phyloP scores from a whole-genome alignment of 352 stramenopile species.

The Phytophthora foliorum region DNA sequence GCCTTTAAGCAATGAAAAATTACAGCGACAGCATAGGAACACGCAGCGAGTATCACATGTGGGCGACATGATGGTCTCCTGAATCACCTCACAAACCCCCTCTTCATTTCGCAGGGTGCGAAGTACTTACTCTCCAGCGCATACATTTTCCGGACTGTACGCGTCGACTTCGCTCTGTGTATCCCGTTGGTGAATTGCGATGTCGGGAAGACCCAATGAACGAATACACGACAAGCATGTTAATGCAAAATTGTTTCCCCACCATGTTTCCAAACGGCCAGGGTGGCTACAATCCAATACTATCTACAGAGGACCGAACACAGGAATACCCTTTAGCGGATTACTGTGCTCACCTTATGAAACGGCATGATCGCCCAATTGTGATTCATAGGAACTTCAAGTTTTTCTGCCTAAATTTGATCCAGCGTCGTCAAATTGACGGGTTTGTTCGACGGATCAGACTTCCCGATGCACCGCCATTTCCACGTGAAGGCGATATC shows the following conservation, averaged over 20 bases:
- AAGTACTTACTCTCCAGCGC: too few species aligned
- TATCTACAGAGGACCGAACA: background rate
- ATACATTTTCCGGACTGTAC: too few species aligned
- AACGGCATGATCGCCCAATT: constrained; percentile 17
- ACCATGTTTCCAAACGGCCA: constrained; percentile 13
- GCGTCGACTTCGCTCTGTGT: too few species aligned
- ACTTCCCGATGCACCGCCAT: too few species aligned
- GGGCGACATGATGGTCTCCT: too few species aligned
- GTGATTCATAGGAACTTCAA: constrained; percentile 18
- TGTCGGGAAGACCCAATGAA: constrained; percentile 4
- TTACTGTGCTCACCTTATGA: constrained; percentile 23
- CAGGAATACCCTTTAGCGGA: constrained; percentile 16
- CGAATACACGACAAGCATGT: constrained; percentile 5
- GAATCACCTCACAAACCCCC: too few species aligned
- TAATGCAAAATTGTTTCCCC: constrained; percentile 22
- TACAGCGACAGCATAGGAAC: too few species aligned
- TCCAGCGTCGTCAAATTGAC: too few species aligned
- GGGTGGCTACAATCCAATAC: background rate
- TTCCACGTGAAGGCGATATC: background rate
- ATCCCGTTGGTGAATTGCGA: background rate
- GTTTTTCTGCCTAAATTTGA: constrained; percentile 24
- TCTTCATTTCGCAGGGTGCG: too few species aligned
- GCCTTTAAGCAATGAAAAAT: too few species aligned
- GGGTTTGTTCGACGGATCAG: constrained; percentile 7
- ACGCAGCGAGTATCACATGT: too few species aligned